Percentiles rank a stretch among this genome's conserved stretches.
Evolutionary conservation across 495 filamentous ascomycete species (phyloP).

Genomic region (Xylaria scruposa): DNA sequence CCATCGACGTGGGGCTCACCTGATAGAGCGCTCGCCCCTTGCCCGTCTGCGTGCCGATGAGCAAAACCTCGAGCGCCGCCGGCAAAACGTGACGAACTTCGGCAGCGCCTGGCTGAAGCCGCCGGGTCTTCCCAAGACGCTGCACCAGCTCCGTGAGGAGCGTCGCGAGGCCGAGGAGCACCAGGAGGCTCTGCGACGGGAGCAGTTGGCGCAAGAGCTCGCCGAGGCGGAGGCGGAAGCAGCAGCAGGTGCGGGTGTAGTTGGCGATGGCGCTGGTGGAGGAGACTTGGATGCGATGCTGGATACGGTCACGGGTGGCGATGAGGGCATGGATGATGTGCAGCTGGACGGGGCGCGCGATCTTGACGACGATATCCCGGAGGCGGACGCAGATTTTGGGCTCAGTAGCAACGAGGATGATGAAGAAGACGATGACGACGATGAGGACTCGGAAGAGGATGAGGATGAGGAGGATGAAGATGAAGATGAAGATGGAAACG

Average conservation of each 20-base stretch:
- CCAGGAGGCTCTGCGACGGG: conserved; percentile 71
- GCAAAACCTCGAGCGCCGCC: conserved; percentile 67
- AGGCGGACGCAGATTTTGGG: conserved; percentile 61
- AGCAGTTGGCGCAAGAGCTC: conserved; percentile 69
- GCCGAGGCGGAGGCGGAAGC: conserved; percentile 60
- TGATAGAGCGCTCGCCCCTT: conserved; percentile 59
- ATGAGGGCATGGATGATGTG: conserved; percentile 45
- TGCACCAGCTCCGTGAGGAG: conserved; percentile 79
- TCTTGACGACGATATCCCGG: conserved; percentile 72
- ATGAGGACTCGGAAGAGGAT: conserved; percentile 40
- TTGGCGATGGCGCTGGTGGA: conserved; percentile 36
- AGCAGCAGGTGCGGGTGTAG: conserved; percentile 43
- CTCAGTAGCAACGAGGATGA: conserved; percentile 53
- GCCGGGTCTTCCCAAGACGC: conserved; percentile 75
- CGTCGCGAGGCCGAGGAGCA: conserved; percentile 80
- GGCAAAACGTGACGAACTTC: conserved; percentile 74
- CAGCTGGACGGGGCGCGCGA: conserved; percentile 52
- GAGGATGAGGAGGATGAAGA: conserved; percentile 43
- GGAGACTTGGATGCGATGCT: conserved; percentile 28
- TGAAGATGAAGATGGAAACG: conserved; percentile 43
- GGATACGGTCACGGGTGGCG: conserved; percentile 36
- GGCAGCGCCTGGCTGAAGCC: conserved; percentile 81
- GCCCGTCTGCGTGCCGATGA: conserved; percentile 72
- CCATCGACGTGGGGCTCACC: conserved; percentile 36
- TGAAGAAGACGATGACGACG: conserved; percentile 49